Conservation (phyloP, 1,139 yeast genomes). For the Arxiozyma telluris region DNA sequence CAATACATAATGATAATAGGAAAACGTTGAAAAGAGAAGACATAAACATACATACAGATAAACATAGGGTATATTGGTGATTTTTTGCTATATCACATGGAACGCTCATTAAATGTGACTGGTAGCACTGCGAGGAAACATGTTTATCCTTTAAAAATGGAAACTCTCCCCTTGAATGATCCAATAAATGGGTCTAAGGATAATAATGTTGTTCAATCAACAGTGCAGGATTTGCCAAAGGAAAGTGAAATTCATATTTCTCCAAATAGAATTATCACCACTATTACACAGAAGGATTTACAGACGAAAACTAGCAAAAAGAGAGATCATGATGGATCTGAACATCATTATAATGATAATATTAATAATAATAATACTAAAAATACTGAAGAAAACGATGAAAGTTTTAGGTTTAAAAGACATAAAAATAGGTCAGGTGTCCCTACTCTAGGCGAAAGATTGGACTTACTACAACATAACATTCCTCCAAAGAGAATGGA, state of each 20-base stretch:
- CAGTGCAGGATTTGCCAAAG: background rate
- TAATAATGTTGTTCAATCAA: background rate
- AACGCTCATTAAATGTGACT: background rate
- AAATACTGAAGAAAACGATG: constrained; percentile 20
- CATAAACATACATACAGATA: no score
- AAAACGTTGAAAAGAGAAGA: background rate
- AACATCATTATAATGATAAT: background rate
- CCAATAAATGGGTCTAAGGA: constrained; percentile 1
- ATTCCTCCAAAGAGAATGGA: constrained; percentile 27
- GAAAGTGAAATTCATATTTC: background rate
- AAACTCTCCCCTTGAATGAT: constrained; percentile 11
- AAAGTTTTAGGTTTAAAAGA: constrained; percentile 27
- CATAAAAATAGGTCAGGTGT: constrained; percentile 21
- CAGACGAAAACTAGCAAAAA: background rate
- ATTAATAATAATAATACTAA: background rate
- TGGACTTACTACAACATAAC: constrained; percentile 24
- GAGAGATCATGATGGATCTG: background rate
- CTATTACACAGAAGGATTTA: background rate
- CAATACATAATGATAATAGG: no score
- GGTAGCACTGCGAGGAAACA: constrained; percentile 5
- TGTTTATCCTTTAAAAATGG: constrained; percentile 13
- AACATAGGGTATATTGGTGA: background rate
- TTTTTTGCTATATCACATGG: background rate
- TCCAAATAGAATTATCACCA: background rate
- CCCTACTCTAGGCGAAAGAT: constrained; percentile 25